Evolutionary conservation across 2,329 filamentous ascomycete genomes (phyloP), one percentile per base, ranked within the genome.

Genomic region (Botrytis squamosa): DNA sequence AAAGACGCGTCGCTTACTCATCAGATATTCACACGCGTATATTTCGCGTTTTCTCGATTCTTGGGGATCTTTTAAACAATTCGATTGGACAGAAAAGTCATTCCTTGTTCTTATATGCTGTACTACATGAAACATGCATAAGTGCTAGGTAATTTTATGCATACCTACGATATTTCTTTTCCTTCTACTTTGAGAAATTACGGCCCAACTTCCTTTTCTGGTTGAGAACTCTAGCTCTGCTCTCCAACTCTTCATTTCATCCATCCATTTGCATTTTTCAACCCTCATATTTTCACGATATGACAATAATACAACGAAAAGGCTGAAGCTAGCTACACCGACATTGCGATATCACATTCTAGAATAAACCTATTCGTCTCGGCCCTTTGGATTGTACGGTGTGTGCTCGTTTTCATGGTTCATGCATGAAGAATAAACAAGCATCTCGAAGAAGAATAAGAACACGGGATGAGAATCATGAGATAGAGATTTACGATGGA

Each of bases 1-100:
- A 46, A 72, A 55, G 40, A 66, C 72, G 70, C 70, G 70, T 72
- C 62, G 36, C 66, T 70, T 55, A 52, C 25, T 29, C n/a, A 7
- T 20, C 25, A 4, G 59, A 8, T 38, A n/a, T 40, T 44, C 33
- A 3, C 42, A 63, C 72, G 66, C 66, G 72, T 70, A 60, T 66
- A 38, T 55, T 29, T 73, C 57, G 67, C 66, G 66, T 71, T 73
- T 60, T 59, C 5, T 42, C 16, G 25, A 16, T 29, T 64, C 40
- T 33, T 65, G 62, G 62, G 62, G n/a, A 64, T 20, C n/a, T 33
- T 64, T 14, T 5, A 7, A 10, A 64, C 1, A 9, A 29, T 29
- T 16, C 20, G 0, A 67, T 52, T 67, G 46, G 46, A 55, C 52
- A 12, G 16, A 10, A 22, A 25, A 10, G 4, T 20, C 38, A 64